Conservation (phyloP, 768 basidiomycete species). For the Sistotremastrum niveocremeum region DNA sequence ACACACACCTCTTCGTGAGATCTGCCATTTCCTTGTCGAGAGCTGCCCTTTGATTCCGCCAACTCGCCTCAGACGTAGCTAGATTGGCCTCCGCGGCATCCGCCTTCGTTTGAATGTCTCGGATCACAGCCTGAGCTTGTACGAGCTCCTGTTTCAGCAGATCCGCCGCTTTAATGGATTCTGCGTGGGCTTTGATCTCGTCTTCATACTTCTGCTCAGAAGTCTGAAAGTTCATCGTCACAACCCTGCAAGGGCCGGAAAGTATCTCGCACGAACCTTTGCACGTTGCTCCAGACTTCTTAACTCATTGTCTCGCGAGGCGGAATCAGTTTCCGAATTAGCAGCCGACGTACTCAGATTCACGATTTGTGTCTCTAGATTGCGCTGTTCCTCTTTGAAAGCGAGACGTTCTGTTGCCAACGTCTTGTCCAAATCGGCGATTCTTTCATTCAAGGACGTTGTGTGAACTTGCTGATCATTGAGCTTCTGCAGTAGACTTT, state of each 20-base stretch:
- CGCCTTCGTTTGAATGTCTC: conserved; percentile 46
- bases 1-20: conserved; percentile 49
- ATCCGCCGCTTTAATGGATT: conserved; percentile 63
- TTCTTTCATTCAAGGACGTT: conserved; percentile 30
- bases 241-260: background rate
- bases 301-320: conserved; percentile 50
- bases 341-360: conserved; percentile 69
- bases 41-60: conserved; percentile 65
- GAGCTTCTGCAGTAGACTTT: conserved; percentile 50
- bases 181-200: conserved; percentile 78
- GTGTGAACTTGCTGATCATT: conserved; percentile 40
- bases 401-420: conserved; percentile 56
- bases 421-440: conserved; percentile 45
- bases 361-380: conserved; percentile 68
- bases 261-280: conserved; percentile 28
- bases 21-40: conserved; percentile 69
- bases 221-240: conserved; percentile 24
- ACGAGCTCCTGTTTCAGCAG: conserved; percentile 49
- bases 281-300: conserved; percentile 55
- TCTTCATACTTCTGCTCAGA: conserved; percentile 73
- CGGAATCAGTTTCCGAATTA: conserved; percentile 47
- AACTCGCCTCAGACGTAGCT: conserved; percentile 56
- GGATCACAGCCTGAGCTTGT: conserved; percentile 33
- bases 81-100: conserved; percentile 71
- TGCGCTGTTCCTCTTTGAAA: conserved; percentile 71